Base-by-base conservation (phyloP, 148 eudicot genomes). In the Camellia lanceoleosa region DNA sequence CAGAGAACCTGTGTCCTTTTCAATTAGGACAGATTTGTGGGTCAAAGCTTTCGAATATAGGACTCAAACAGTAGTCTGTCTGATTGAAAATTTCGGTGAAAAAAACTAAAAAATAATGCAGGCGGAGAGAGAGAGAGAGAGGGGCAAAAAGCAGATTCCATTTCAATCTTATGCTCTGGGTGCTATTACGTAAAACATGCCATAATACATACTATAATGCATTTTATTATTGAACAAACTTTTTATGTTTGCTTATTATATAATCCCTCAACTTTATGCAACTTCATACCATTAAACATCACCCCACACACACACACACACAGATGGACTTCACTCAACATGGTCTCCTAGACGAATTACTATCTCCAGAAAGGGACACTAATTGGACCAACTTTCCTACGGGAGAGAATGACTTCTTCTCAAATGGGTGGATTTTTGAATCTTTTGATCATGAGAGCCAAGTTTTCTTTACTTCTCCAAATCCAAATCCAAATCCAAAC, bases 21-120 rank as follows among this genome's bases (percentile, higher is more conserved):
- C 84, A 75, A 23, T 82, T 61, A 38, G 16, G 83, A 82, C 85
- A 82, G 52, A 58, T 73, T 59, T 43, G 76, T 79, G 84, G 84
- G 80, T 80, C 87, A 66, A 79, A 82, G 69, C 73, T 75, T 58
- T 52, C 80, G 63, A 74, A 64, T 30, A 41, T 30, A 15, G 70
- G 42, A 68, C 43, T 76, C 64, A 79, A 80, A 54, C 55, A 62
- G 71, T n/a, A 23, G 2, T n/a, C 63, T 73, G 82, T 4, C 3
- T 69, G 12, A 30, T 69, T 59, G 20, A 74, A 43, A 23, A 58
- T 51, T 64, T 83, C 51, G 58, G 78, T 71, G 73, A 73, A 64
- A 78, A 71, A 9, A 23, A 43, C 20, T 47, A 42, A 23, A 76
- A 38, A 74, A 72, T 44, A 30, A 71, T 46, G 64, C 4, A 64